Base-by-base conservation (phyloP, 1,284 basidiomycete species). In the Puccinia novopanici region DNA sequence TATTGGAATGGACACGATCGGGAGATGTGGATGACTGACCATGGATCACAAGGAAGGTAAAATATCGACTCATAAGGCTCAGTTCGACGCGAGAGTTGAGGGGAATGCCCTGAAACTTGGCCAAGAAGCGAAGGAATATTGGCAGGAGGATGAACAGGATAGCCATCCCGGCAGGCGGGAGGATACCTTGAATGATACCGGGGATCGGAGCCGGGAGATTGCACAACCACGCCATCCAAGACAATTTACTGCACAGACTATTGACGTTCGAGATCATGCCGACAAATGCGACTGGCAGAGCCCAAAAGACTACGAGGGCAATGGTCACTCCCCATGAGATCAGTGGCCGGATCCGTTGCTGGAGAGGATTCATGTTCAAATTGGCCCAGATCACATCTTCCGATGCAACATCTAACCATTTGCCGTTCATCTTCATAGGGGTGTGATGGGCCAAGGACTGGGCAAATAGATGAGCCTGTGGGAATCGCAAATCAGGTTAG, bases 321-420 rank as follows among this genome's bases (percentile, higher is more conserved):
- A 89, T 85, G 19, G 89, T 89, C 27, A 88, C 84, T 1, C 86
- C 85, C 88, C 88, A 89, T 12, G 87, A 88, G 72, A 87, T 84
- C 61, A 86, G 83, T 30, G 85, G 87, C 34, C 89, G 87, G 52
- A 94, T 85, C 85, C 90, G 88, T 82, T 90, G 89, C 86, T 97
- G 93, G 84, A 96, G 98, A 0, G 94, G 93, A 85, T 95, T 95
- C 87, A 98, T 87, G 75, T 90, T 85, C 30, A 96, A 88, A 86
- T 96, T 98, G 37, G 89, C 87, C 95, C 95, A 98, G 82, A 97
- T 91, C 61, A 99, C 90, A 86, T 98, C 95, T 65, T 90, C 89
- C 0, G 93, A 93, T 0, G 91, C 89, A 63, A 95, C 90, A 82
- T 93, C 92, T 24, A 91, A 88, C 83, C 89, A 91, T 27, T 83